Percentiles rank a stretch among this genome's conserved stretches.
Conservation (phyloP, 805 yeast species). For the Kregervanrija fluxuum region DNA sequence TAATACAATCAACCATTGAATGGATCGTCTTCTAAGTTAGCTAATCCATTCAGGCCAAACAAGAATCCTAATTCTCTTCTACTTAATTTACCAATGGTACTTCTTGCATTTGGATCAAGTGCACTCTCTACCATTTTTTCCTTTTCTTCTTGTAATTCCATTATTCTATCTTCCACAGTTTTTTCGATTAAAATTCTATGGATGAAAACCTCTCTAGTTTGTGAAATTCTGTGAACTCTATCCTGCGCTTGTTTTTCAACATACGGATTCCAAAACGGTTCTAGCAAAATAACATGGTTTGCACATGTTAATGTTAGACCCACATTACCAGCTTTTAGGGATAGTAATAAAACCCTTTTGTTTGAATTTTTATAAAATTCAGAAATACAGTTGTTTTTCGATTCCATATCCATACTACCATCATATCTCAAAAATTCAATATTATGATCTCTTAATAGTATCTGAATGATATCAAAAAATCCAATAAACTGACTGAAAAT, state of each 20-base stretch:
- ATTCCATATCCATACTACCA: constrained; percentile 70
- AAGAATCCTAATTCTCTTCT: constrained; percentile 66
- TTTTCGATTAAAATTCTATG: constrained; percentile 60
- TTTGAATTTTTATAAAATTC: constrained; percentile 52
- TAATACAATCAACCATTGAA: too few relatives aligned
- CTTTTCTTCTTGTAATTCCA: constrained; percentile 72
- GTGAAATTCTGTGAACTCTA: constrained; percentile 93
- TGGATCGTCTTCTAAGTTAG: constrained; percentile 15
- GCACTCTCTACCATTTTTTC: constrained; percentile 76
- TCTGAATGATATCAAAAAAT: constrained; percentile 58
- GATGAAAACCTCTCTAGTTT: constrained; percentile 66
- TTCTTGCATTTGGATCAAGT: constrained; percentile 69
- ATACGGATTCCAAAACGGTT: constrained; percentile 97
- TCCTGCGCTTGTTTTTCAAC: constrained; percentile 98
- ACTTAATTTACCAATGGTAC: constrained; percentile 54
- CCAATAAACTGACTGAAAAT: constrained; percentile 83
- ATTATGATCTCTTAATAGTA: constrained; percentile 41
- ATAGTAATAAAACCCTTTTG: constrained; percentile 57
- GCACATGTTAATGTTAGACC: constrained; percentile 95
- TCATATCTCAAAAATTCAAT: constrained; percentile 60
- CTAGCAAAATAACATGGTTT: constrained; percentile 82
- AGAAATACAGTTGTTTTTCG: constrained; percentile 57
- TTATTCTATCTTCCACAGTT: constrained; percentile 87
- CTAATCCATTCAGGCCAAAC: constrained; percentile 44
- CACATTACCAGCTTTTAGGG: constrained; percentile 90